phyloP scores from a whole-genome alignment of 2,329 filamentous ascomycete genomes.

The Atkinsonella texensis region DNA sequence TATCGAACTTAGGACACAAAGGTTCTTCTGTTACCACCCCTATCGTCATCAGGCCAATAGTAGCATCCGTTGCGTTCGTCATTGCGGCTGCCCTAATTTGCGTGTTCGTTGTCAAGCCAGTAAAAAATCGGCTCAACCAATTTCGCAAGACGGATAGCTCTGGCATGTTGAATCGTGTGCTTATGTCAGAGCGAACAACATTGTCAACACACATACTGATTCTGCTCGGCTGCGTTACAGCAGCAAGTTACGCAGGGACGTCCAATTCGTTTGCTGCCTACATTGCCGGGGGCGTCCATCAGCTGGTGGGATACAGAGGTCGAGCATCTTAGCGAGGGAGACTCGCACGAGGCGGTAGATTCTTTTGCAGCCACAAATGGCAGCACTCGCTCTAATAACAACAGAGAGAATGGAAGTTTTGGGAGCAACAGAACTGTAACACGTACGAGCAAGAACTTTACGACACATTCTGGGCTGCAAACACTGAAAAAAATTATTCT shows the following conservation, averaged over 20 bases:
- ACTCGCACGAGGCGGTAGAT: neutral
- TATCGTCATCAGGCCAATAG: conserved; percentile 31
- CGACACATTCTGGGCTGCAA: conserved; percentile 3
- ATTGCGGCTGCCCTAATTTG: conserved; percentile 34
- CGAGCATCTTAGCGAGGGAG: conserved; percentile 9
- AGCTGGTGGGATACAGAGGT: conserved; percentile 45
- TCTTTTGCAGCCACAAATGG: neutral
- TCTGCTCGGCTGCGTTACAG: conserved; percentile 36
- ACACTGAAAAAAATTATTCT: conserved; percentile 29
- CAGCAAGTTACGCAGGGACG: conserved; percentile 46
- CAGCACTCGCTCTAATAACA: neutral
- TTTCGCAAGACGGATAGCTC: conserved; percentile 7
- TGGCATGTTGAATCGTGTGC: conserved; percentile 12
- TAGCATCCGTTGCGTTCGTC: conserved; percentile 40
- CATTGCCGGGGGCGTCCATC: conserved; percentile 45
- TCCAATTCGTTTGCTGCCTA: conserved; percentile 53
- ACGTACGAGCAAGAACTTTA: neutral
- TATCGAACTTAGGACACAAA: conserved; percentile 46
- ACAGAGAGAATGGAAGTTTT: neutral
- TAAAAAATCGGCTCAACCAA: conserved; percentile 25
- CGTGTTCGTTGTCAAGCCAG: conserved; percentile 29
- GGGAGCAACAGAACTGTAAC: neutral
- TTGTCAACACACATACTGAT: conserved; percentile 36
- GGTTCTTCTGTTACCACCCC: conserved; percentile 15
- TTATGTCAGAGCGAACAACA: conserved; percentile 21